Conservation (phyloP, 768 basidiomycete genomes). For the Boletus subparvulus region DNA sequence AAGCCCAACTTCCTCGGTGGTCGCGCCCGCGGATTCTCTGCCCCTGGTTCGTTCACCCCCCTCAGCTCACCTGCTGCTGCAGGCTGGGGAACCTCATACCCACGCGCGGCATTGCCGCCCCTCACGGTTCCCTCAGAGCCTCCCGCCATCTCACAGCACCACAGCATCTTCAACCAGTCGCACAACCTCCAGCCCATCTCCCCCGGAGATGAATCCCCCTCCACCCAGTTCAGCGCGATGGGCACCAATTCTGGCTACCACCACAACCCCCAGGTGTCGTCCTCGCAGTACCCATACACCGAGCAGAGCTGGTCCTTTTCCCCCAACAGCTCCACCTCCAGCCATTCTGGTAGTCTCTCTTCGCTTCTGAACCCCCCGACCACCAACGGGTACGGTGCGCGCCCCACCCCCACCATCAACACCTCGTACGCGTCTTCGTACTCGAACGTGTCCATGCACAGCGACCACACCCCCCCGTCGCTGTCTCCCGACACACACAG, state of each 20-base stretch:
- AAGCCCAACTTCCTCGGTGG: conserved; percentile 47
- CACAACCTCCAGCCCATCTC: conserved; percentile 63
- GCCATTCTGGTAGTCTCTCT: conserved; percentile 72
- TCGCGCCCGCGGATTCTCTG: conserved; percentile 77
- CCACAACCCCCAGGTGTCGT: conserved; percentile 38
- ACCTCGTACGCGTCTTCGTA: conserved; percentile 68
- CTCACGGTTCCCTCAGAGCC: conserved; percentile 81
- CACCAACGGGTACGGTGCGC: conserved; percentile 40
- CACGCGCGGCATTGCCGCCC: conserved; percentile 70
- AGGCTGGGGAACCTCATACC: conserved; percentile 60
- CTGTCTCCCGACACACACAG: conserved; percentile 72
- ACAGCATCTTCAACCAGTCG: conserved; percentile 58
- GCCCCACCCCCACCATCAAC: conserved; percentile 69
- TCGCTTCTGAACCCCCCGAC: conserved; percentile 73
- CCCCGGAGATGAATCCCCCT: conserved; percentile 67
- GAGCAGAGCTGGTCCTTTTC: conserved; percentile 59
- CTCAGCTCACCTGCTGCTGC: conserved; percentile 56
- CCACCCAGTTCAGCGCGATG: conserved; percentile 45
- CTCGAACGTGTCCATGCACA: conserved; percentile 66
- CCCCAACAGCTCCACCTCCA: conserved; percentile 53
- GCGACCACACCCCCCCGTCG: conserved; percentile 65
- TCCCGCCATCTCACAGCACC: conserved; percentile 56
- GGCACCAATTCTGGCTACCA: conserved; percentile 34
- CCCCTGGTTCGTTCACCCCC: conserved; percentile 77
- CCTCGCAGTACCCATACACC: conserved; percentile 61